These are phyloP conservation scores for Helianthus tuberosus DNA, from an alignment of 129 eudicot species.

Conservation along the genomic window DNA sequence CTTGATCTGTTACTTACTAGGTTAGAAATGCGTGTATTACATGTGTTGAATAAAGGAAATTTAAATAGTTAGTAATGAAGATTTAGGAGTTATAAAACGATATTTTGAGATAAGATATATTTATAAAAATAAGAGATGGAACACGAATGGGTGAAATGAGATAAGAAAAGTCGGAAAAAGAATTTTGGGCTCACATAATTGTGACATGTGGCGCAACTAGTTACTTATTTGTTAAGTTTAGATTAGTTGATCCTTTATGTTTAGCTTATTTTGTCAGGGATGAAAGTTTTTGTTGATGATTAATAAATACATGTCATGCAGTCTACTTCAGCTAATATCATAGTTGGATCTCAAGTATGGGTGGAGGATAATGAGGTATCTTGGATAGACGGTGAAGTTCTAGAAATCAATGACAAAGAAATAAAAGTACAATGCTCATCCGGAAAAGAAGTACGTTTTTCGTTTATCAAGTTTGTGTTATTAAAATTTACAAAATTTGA, in stretches of 20 bases:
- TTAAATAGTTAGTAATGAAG: too few species aligned
- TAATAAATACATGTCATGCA: constrained; percentile 29
- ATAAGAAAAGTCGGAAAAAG: too few species aligned
- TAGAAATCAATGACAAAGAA: constrained; percentile 60
- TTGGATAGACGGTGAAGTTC: constrained; percentile 88
- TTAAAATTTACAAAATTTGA: neutral
- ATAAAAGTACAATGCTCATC: constrained; percentile 57
- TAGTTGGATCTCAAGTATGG: constrained; percentile 90
- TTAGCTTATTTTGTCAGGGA: neutral
- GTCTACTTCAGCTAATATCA: constrained; percentile 51
- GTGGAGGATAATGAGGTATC: constrained; percentile 80
- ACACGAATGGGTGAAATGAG: too few species aligned
- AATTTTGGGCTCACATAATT: too few species aligned
- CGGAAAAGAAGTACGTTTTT: constrained; percentile 65
- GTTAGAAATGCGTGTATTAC: too few species aligned
- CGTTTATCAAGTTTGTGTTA: neutral
- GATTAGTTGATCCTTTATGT: neutral
- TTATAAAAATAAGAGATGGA: too few species aligned
- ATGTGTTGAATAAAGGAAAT: too few species aligned
- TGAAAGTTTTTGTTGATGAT: constrained; percentile 16
- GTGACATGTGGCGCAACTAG: too few species aligned
- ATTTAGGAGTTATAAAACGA: too few species aligned
- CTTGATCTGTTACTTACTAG: too few species aligned
- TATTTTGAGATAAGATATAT: too few species aligned
- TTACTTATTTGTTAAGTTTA: too few species aligned